phyloP scores from a whole-genome alignment of 1,284 basidiomycete genomes.

The Wolfiporia cocos region DNA sequence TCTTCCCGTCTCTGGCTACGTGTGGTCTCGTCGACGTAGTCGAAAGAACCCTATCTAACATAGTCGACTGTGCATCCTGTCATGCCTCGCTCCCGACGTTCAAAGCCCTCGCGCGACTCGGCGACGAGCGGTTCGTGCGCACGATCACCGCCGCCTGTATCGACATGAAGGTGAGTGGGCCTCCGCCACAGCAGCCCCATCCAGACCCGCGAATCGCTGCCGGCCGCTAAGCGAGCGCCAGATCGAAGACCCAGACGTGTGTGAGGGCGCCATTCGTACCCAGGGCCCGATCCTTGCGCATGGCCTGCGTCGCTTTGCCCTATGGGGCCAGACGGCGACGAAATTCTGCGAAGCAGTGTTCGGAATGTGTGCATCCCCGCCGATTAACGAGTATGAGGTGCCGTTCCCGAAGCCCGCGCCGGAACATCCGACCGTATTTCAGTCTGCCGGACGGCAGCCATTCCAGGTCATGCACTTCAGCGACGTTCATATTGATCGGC shows the following conservation, averaged over 20 bases:
- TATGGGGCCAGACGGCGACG: conserved; percentile 41
- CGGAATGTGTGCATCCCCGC: conserved; percentile 40
- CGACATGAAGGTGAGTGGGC: conserved; percentile 15
- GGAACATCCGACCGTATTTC: conserved; percentile 27
- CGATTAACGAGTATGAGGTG: conserved; percentile 37
- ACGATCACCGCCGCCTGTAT: conserved; percentile 38
- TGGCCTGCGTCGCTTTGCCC: conserved; percentile 42
- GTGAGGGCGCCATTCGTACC: conserved; percentile 40
- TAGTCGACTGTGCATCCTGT: conserved; percentile 40
- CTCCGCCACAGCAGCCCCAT: neutral
- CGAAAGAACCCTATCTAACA: conserved; percentile 32
- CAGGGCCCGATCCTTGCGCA: conserved; percentile 56
- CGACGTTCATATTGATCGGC: conserved; percentile 48
- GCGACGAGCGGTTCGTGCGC: conserved; percentile 34
- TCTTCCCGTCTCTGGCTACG: conserved; percentile 5
- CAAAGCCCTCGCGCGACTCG: conserved; percentile 34
- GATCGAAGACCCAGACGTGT: conserved; percentile 43
- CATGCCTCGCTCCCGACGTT: conserved; percentile 36
- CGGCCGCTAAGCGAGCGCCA: conserved; percentile 2
- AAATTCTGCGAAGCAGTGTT: conserved; percentile 52
- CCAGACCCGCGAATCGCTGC: neutral
- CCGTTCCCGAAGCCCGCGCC: conserved; percentile 38
- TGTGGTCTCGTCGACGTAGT: conserved; percentile 31
- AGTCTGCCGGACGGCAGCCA: conserved; percentile 33
- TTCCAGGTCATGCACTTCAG: conserved; percentile 48